These are phyloP conservation scores for Naganishia kalamii DNA, from an alignment of 768 basidiomycete species.

Conservation along the genomic window DNA sequence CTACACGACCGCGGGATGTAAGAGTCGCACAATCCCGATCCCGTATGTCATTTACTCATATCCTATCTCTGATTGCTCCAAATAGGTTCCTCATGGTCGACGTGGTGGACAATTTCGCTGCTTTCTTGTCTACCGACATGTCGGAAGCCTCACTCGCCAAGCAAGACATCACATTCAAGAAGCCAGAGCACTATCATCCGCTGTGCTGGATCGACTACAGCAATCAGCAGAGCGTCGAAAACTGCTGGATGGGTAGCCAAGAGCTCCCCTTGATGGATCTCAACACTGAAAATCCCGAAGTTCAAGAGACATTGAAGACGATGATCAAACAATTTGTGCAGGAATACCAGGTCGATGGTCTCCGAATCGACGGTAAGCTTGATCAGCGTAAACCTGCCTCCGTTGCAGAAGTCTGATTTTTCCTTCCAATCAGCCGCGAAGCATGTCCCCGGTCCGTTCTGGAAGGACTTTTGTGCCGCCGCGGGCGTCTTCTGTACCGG, in stretches of 20 bases:
- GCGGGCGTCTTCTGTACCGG: slow-evolving; percentile 83
- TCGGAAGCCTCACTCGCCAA: slow-evolving; percentile 23
- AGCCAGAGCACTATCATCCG: slow-evolving; percentile 60
- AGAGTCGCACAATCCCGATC: background rate
- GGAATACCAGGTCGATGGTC: slow-evolving; percentile 72
- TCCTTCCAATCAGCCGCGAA: slow-evolving; percentile 36
- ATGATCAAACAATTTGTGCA: slow-evolving; percentile 67
- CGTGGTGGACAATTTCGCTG: too few species aligned
- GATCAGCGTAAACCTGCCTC: too few species aligned
- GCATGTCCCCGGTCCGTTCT: slow-evolving; percentile 69
- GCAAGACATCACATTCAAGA: slow-evolving; percentile 32
- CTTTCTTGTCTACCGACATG: background rate
- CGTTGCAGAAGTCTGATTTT: background rate
- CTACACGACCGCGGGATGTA: slow-evolving; percentile 67
- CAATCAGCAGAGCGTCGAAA: slow-evolving; percentile 49
- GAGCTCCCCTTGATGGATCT: slow-evolving; percentile 70
- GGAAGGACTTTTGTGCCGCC: slow-evolving; percentile 65
- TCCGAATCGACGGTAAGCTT: slow-evolving; percentile 60
- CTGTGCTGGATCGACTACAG: slow-evolving; percentile 67
- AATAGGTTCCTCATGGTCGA: too few species aligned
- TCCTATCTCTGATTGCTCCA: background rate
- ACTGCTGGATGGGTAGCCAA: slow-evolving; percentile 68
- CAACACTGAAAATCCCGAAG: slow-evolving; percentile 65
- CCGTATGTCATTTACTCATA: background rate
- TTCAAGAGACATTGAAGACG: slow-evolving; percentile 57